Conservation (phyloP, 2,329 filamentous ascomycete genomes). For the Hypoxylon sp. region DNA sequence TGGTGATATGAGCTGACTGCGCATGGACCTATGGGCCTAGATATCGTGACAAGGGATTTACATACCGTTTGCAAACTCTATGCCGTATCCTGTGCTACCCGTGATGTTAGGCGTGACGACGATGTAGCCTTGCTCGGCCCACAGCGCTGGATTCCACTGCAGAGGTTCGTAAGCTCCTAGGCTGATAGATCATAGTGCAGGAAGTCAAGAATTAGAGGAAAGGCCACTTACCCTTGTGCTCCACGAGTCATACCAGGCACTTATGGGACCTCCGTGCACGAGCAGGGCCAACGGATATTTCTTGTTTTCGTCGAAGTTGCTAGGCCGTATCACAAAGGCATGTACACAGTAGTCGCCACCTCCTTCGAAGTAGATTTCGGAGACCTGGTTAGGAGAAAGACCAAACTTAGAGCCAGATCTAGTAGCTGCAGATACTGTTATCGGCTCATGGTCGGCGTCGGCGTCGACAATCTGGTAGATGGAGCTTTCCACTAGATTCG, state of each 20-base stretch:
- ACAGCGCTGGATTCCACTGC: constrained; percentile 62
- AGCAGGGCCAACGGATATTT: constrained; percentile 51
- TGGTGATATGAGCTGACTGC: constrained; percentile 45
- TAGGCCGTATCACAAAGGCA: constrained; percentile 51
- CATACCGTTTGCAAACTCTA: constrained; percentile 46
- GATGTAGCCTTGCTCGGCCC: constrained; percentile 68
- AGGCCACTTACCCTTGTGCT: constrained; percentile 49
- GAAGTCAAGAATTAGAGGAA: not conserved
- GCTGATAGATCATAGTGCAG: not conserved
- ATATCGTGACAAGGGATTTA: not conserved
- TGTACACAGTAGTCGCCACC: constrained; percentile 49
- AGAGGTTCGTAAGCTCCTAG: not conserved
- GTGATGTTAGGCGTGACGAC: constrained; percentile 67
- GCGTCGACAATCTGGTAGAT: constrained; percentile 49
- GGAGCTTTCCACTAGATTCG: constrained; percentile 50
- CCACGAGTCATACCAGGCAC: constrained; percentile 62
- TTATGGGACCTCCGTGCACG: constrained; percentile 53
- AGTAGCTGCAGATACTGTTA: constrained; percentile 45
- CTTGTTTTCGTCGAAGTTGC: constrained; percentile 47
- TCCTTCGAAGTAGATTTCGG: constrained; percentile 53
- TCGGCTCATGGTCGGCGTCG: constrained; percentile 28
- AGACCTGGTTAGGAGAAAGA: constrained; percentile 48
- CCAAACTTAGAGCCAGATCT: constrained; percentile 46
- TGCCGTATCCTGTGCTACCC: constrained; percentile 65
- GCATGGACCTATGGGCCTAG: not conserved